Evolutionary conservation across 23 red algal genomes (phyloP), one percentile per base, ranked within the genome.

Genomic region (Rhodosorus marinus): DNA sequence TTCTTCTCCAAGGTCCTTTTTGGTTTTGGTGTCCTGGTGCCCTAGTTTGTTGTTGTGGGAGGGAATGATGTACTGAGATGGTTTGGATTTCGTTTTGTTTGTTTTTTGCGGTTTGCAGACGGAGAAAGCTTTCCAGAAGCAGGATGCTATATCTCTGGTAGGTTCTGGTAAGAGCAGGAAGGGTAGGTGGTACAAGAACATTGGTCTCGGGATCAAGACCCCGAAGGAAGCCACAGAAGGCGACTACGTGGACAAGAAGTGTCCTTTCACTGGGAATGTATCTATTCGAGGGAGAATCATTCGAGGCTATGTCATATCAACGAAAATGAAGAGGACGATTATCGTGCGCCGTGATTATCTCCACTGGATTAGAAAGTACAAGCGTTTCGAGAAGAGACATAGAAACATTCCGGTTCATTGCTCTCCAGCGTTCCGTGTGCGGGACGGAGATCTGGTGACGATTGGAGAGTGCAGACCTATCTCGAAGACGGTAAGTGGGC

Each of bases 201-300:
- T 98, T 62, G 90, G 90, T 8, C 70, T 98, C 38, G 90, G 90
- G 21, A 80, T 98, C 76, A 98, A 98, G 72, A 98, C 78, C 15
- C 90, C 90, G 14, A 61, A 64, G 17, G 90, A 98, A 52, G 90
- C 90, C 24, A 84, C 86, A 50, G 79, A 98, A 29, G 79, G 79
- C 47, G 70, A 66, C 15, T 98, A 80, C 48, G 63, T 98, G 19
- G 90, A 98, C 62, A 98, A 98, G 57, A 98, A 98, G 72, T 98
- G 90, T 49, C 90, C 90, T 5, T 98, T 98, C 66, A 98, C 90
- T 8, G 78, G 90, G n/a, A 66, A 85, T 55, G 90, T 98, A 4
- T 83, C 75, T 48, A 80, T 98, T 48, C 77, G 90, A 29, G 90
- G 90, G 20, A 59, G 78, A 24, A 58, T 98, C 8, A 74, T 98